A percentile compares a stretch with the other conserved stretches of the same genome.
Evolutionary conservation across 768 basidiomycete species (phyloP).

Genomic region (Lactarius hengduanensis): DNA sequence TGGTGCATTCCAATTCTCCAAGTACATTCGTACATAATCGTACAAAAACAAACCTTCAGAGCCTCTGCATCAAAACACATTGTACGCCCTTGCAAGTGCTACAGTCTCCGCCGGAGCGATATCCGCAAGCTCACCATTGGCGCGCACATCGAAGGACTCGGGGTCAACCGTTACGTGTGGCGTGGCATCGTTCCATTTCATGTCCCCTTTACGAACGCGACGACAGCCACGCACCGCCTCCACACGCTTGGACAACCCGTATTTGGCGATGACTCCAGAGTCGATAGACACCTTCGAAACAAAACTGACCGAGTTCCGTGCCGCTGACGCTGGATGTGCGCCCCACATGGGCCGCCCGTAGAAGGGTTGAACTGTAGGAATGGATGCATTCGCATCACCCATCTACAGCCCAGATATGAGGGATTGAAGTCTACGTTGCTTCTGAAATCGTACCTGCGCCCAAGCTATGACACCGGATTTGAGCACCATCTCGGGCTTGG

Average conservation of each 20-base stretch:
- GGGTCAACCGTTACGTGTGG: slow-evolving; percentile 90
- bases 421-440: not conserved
- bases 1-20: not conserved
- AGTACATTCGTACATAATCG: not conserved
- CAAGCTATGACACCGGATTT: slow-evolving; percentile 93
- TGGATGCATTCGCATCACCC: slow-evolving; percentile 96
- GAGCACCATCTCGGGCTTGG: slow-evolving; percentile 90
- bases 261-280: slow-evolving; percentile 57
- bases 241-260: slow-evolving; percentile 67
- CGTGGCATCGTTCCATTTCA: slow-evolving; percentile 87
- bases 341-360: slow-evolving; percentile 95
- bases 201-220: slow-evolving; percentile 74
- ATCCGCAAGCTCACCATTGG: slow-evolving; percentile 75
- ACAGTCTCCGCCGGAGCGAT: slow-evolving; percentile 69
- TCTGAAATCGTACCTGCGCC: slow-evolving; percentile 58
- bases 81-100: slow-evolving; percentile 72
- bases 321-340: slow-evolving; percentile 68
- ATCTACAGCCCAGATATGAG: slow-evolving; percentile 50
- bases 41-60: not conserved
- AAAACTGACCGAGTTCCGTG: slow-evolving; percentile 82
- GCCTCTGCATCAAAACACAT: slow-evolving; percentile 59
- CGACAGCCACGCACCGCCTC: slow-evolving; percentile 79
- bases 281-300: slow-evolving; percentile 73
- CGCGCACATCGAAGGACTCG: slow-evolving; percentile 84
- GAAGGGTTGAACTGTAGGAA: slow-evolving; percentile 92